phyloP scores from a whole-genome alignment of 495 filamentous ascomycete species.

The Penicillium ochrochloron region DNA sequence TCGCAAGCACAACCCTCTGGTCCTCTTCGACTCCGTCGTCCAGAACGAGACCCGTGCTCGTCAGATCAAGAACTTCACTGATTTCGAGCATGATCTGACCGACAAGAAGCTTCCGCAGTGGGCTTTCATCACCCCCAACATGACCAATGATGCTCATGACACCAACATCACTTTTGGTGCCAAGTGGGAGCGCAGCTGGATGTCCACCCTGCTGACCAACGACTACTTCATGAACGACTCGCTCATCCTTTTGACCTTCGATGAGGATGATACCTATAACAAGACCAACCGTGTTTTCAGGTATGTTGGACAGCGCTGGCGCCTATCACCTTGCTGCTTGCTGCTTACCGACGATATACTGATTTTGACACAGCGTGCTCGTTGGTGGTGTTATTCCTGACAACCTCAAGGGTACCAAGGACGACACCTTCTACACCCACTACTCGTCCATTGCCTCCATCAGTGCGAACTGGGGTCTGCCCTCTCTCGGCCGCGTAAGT shows the following conservation, averaged over 20 bases:
- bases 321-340: not conserved
- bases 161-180: slow-evolving; percentile 64
- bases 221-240: slow-evolving; percentile 64
- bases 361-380: slow-evolving; percentile 47
- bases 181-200: slow-evolving; percentile 61
- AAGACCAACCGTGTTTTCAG: slow-evolving; percentile 57
- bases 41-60: slow-evolving; percentile 54
- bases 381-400: slow-evolving; percentile 67
- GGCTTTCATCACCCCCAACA: slow-evolving; percentile 77
- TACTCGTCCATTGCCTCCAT: slow-evolving; percentile 71
- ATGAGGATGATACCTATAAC: slow-evolving; percentile 66
- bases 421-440: slow-evolving; percentile 73
- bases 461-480: slow-evolving; percentile 68
- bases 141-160: slow-evolving; percentile 76
- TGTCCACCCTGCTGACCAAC: slow-evolving; percentile 64
- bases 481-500: slow-evolving; percentile 60
- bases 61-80: slow-evolving; percentile 69
- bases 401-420: slow-evolving; percentile 60
- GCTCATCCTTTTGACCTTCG: slow-evolving; percentile 58
- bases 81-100: slow-evolving; percentile 62
- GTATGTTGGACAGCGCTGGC: not conserved
- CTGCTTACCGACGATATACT: not conserved
- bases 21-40: slow-evolving; percentile 64
- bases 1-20: slow-evolving; percentile 73
- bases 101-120: slow-evolving; percentile 66